Evolutionary conservation across 2,329 filamentous ascomycete species (phyloP), one percentile per base, ranked within the genome.

Genomic region (Xylaria sp.): DNA sequence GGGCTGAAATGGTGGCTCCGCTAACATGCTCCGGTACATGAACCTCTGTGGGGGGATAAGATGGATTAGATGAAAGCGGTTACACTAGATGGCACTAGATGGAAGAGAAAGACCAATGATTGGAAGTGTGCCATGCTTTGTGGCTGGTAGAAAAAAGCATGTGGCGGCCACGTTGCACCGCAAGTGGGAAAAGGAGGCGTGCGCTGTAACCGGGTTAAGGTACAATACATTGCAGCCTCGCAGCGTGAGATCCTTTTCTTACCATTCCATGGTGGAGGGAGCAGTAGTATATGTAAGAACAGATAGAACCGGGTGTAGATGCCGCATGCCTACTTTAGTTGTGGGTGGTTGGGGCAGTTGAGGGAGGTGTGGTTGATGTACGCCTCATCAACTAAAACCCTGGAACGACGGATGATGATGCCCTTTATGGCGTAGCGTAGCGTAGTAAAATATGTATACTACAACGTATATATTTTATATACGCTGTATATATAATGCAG

Each of bases 91-190:
- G 41, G 18, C 18, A 18, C 1, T 37, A 34, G 48, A 23, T 44
- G 44, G 25, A 25, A 18, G 50, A 55, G 57, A 51, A n/a, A 23
- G 52, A 59, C 68, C 50, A 67, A 68, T 62, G 65, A 54, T 25
- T 9, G 34, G 32, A 56, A 13, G 9, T 23, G 32, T 48, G 61
- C 65, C 51, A 58, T 65, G 56, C 39, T 51, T 50, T 70, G 68
- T 70, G 68, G 68, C 65, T 65, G 34, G 52, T 62, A 41, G 56
- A 28, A 28, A 28, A 57, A 68, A 52, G 67, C 70, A 72, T 72
- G 70, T 72, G 70, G 70, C 70, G 68, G 70, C 70, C 70, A 72
- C 70, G 70, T 67, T 72, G 60, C 58, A 65, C 41, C 37, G 57
- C 55, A 55, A 51, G 57, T 57, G 34, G 63, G 32, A 55, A 58